A percentile compares a stretch with the other conserved stretches of the same genome.
Conservation (phyloP, 352 stramenopile species). For the Phytopythium cucurbitacearum region DNA sequence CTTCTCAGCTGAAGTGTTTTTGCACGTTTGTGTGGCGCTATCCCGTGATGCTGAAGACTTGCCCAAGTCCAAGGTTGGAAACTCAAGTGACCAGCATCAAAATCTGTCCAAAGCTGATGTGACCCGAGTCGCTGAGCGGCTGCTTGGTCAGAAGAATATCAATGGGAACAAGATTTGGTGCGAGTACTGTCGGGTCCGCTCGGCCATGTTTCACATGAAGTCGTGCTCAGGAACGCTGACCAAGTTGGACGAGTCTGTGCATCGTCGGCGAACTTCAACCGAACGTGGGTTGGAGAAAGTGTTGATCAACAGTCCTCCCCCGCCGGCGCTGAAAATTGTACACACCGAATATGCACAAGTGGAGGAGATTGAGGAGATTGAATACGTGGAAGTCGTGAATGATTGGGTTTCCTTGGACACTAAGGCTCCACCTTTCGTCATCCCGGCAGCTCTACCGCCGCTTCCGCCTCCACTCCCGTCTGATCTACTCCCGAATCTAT, state of each 20-base stretch:
- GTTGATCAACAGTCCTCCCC: background rate
- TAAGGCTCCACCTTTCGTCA: background rate
- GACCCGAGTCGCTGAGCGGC: slow-evolving; percentile 10
- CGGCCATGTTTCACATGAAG: slow-evolving; percentile 19
- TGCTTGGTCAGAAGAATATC: slow-evolving; percentile 12
- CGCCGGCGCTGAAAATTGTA: too few species aligned
- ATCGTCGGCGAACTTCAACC: background rate
- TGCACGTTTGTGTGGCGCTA: slow-evolving; percentile 29
- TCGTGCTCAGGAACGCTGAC: background rate
- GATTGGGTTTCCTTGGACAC: too few species aligned
- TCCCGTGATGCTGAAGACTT: background rate
- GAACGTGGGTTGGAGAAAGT: slow-evolving; percentile 3
- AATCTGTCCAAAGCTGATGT: background rate
- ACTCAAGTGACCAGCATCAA: background rate
- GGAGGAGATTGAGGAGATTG: too few species aligned
- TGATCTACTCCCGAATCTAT: background rate
- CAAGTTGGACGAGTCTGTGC: background rate
- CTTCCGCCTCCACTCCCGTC: slow-evolving; percentile 7
- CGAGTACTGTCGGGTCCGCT: slow-evolving; percentile 23
- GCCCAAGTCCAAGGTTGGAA: background rate
- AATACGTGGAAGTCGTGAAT: too few species aligned
- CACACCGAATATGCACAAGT: too few species aligned
- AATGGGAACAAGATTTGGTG: slow-evolving; percentile 21
- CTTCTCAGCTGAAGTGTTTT: slow-evolving; percentile 66
- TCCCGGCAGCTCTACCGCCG: background rate